Evolutionary conservation across 805 yeast genomes (phyloP).

Genomic region (Zygosaccharomyces bailii): DNA sequence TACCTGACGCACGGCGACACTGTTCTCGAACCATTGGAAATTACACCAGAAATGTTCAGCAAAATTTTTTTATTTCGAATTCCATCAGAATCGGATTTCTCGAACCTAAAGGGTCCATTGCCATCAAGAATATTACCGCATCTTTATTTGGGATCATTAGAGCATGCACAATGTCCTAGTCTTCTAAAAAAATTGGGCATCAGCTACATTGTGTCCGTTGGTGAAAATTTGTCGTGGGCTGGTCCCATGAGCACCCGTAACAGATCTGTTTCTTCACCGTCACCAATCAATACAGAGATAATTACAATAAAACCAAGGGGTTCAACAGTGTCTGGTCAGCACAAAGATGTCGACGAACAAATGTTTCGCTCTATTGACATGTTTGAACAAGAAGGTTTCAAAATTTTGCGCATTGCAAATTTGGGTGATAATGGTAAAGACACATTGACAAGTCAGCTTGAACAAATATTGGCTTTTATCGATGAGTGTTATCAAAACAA

Average conservation of each 20-base stretch:
- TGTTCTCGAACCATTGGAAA: slow-evolving; percentile 17
- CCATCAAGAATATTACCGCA: slow-evolving; percentile 85
- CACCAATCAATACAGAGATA: slow-evolving; percentile 2
- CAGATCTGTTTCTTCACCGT: slow-evolving; percentile 22
- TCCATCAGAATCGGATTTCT: slow-evolving; percentile 28
- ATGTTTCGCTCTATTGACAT: slow-evolving; percentile 13
- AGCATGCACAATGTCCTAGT: slow-evolving; percentile 71
- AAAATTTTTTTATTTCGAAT: slow-evolving; percentile 33
- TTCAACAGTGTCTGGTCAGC: slow-evolving; percentile 3
- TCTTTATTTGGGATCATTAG: slow-evolving; percentile 77
- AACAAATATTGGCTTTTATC: slow-evolving; percentile 61
- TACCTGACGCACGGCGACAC: not conserved
- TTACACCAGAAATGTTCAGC: slow-evolving; percentile 35
- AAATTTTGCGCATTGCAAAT: slow-evolving; percentile 57
- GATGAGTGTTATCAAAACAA: slow-evolving; percentile 46
- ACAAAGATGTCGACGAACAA: not conserved
- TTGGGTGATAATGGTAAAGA: slow-evolving; percentile 92
- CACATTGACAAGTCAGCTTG: slow-evolving; percentile 58
- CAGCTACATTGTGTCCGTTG: slow-evolving; percentile 75
- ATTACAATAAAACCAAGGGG: slow-evolving; percentile 1
- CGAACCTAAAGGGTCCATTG: slow-evolving; percentile 55
- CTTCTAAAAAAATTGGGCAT: slow-evolving; percentile 65
- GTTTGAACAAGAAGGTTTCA: slow-evolving; percentile 31
- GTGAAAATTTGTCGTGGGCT: slow-evolving; percentile 70
- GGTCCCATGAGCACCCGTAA: slow-evolving; percentile 11